Base-by-base conservation (phyloP, 148 eudicot species). In the Talinum fruticosum region DNA sequence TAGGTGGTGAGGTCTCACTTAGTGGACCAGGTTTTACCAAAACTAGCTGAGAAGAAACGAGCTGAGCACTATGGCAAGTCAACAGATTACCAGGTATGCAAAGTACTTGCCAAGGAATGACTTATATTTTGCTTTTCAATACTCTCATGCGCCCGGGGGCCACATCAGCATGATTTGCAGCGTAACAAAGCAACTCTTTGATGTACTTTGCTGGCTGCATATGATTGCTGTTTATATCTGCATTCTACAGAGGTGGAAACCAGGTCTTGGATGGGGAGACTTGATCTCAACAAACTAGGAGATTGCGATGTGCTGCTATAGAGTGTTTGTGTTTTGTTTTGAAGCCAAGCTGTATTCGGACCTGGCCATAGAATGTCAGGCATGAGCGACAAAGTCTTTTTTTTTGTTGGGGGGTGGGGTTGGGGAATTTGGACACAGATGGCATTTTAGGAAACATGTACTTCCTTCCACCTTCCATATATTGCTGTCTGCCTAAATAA, bases 1-100 rank as follows among this genome's bases (percentile, higher is more conserved):
- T 49, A 82, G 85, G 79, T 82, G 76, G 82, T 64, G 23, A 70
- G 71, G 66, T 78, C 76, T 30, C 66, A 57, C 49, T 79, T 79
- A 41, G 66, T 82, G n/a, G 85, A 82, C 51, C 85, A 69, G 66
- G 81, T 76, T 64, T 41, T 64, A 6, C n/a, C 79, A 75, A 75
- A 65, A 71, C 76, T 82, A 53, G 62, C 72, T 33, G 82, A 78
- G 62, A 82, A 79, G 75, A 66, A 78, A 30, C 72, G 32, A 79
- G 85, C 82, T 75, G 85, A 82, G 78, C 71, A 49, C 62, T 24
- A 29, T 65, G 79, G 72, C 72, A 64, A 76, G 73, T 75, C 82
- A 79, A 53, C 85, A 16, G 85, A 82, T 75, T 79, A 69, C 54
- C 85, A 82, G 85, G 85, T 82, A 82, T 18, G 24, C 30, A 41